phyloP scores from a whole-genome alignment of 192 early-diverging fungal species.

The Podila horticola region DNA sequence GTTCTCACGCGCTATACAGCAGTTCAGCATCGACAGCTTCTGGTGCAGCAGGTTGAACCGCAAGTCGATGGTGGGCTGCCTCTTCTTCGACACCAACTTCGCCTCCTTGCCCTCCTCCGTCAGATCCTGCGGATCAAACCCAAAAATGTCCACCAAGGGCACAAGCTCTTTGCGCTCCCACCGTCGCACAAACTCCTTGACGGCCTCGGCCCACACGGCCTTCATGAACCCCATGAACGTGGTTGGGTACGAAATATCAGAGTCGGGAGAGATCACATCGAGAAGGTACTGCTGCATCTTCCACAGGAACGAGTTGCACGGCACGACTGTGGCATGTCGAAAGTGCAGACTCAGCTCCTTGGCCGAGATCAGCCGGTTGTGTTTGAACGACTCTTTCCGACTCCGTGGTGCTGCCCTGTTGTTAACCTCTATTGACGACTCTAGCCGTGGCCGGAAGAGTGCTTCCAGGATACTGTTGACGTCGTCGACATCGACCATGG shows the following conservation, averaged over 20 bases:
- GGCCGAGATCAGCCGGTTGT: conserved; percentile 26
- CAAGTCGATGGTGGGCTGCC: conserved; percentile 59
- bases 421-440: neutral
- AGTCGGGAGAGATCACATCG: conserved; percentile 47
- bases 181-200: conserved; percentile 61
- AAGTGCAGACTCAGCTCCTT: conserved; percentile 53
- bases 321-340: conserved; percentile 52
- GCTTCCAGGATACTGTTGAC: conserved; percentile 54
- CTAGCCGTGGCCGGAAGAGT: conserved; percentile 6
- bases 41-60: conserved; percentile 72
- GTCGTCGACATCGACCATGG: conserved; percentile 44
- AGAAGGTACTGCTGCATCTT: conserved; percentile 57
- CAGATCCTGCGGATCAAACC: neutral
- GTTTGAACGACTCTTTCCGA: neutral
- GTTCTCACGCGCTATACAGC: conserved; percentile 66
- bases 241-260: conserved; percentile 49
- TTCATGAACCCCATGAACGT: conserved; percentile 75
- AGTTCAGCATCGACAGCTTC: conserved; percentile 86
- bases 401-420: neutral
- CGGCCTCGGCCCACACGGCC: conserved; percentile 69
- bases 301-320: conserved; percentile 63
- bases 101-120: conserved; percentile 16
- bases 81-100: neutral
- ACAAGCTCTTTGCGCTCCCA: conserved; percentile 65
- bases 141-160: conserved; percentile 57